Evolutionary conservation across 1,284 basidiomycete genomes (phyloP).

Genomic region (Salmacisia buchloeana): DNA sequence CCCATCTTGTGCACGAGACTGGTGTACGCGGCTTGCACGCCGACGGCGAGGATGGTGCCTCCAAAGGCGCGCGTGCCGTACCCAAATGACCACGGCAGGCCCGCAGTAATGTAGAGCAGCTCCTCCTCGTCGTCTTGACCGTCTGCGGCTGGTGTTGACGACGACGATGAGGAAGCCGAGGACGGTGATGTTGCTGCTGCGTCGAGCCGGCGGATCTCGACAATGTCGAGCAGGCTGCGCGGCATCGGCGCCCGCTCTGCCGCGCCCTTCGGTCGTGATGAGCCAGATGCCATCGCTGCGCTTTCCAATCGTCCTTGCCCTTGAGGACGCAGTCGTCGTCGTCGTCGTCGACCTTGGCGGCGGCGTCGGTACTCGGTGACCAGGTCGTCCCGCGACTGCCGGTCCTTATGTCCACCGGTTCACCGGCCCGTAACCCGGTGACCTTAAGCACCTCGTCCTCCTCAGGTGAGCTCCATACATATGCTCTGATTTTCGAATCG

Average conservation of each 20-base stretch:
- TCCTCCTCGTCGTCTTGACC: neutral
- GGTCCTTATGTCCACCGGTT: too few species aligned
- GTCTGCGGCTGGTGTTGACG: neutral
- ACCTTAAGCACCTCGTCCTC: too few species aligned
- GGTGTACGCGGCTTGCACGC: neutral
- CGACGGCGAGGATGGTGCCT: neutral
- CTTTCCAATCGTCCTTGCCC: too few species aligned
- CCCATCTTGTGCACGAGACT: neutral
- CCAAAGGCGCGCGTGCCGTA: neutral
- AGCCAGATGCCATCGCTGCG: too few species aligned
- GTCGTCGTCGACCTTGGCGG: too few species aligned
- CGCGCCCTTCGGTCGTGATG: too few species aligned
- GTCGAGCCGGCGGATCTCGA: neutral
- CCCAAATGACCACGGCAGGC: neutral
- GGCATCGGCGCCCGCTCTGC: neutral
- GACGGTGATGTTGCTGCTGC: neutral
- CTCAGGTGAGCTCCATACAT: too few species aligned
- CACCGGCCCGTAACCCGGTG: too few species aligned
- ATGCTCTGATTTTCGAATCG: too few species aligned
- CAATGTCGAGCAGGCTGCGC: neutral
- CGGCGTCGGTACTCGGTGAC: too few species aligned
- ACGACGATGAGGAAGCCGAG: neutral
- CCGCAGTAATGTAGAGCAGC: neutral
- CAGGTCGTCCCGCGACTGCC: too few species aligned
- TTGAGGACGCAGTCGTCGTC: too few species aligned